Evolutionary conservation across 148 eudicot species (phyloP).

Genomic region (Euryodendron excelsum): DNA sequence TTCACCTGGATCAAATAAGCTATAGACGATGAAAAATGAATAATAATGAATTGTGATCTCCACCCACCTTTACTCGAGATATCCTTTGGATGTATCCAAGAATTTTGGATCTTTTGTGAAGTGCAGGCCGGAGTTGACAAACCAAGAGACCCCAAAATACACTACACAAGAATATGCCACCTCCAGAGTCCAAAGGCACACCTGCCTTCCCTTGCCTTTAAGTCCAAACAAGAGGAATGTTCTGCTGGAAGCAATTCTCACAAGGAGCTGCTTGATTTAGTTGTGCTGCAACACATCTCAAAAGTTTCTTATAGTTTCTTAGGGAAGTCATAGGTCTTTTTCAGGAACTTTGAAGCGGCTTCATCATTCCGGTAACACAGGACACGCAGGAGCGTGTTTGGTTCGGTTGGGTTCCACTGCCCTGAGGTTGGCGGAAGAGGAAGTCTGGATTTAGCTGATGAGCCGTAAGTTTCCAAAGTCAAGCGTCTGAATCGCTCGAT

Average conservation of each 20-base stretch:
- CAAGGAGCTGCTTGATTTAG: background rate
- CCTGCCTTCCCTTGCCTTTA: background rate
- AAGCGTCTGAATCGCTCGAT: slow-evolving; percentile 66
- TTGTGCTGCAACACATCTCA: too few species aligned
- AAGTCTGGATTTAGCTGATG: slow-evolving; percentile 76
- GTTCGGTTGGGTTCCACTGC: slow-evolving; percentile 82
- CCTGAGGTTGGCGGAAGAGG: slow-evolving; percentile 94
- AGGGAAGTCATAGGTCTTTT: slow-evolving; percentile 82
- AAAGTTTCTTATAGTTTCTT: slow-evolving; percentile 54
- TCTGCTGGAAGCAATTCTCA: background rate
- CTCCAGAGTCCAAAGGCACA: background rate
- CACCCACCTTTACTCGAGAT: slow-evolving; percentile 4
- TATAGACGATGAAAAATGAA: slow-evolving; percentile 6
- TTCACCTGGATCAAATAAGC: slow-evolving; percentile 14
- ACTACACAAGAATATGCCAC: slow-evolving; percentile 30
- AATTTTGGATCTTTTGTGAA: background rate
- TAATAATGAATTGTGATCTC: background rate
- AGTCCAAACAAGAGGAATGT: slow-evolving; percentile 2
- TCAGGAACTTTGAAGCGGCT: slow-evolving; percentile 78
- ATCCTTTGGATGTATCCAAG: background rate
- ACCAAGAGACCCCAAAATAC: slow-evolving; percentile 6
- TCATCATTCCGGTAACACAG: slow-evolving; percentile 88
- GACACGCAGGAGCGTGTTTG: slow-evolving; percentile 86
- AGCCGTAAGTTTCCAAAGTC: slow-evolving; percentile 70
- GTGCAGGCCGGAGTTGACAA: slow-evolving; percentile 1